Conservation (phyloP, 306 rosid genomes). For the Quercus glauca region DNA sequence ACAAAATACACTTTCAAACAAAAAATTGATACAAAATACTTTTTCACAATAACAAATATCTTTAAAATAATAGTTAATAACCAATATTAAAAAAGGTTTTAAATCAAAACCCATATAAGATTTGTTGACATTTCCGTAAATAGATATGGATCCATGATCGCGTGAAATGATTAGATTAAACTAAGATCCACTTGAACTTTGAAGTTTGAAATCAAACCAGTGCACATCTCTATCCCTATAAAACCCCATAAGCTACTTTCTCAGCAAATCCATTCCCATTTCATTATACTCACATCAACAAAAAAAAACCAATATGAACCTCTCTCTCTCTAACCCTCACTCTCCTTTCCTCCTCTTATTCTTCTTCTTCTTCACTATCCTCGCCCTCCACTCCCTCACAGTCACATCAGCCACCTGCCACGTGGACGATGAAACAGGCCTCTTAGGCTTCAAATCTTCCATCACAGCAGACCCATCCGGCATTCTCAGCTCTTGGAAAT, state of each 20-base stretch:
- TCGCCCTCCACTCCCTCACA: constrained; percentile 2
- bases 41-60: no score
- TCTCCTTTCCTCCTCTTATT: background rate
- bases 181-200: background rate
- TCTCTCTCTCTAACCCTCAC: background rate
- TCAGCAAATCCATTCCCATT: background rate
- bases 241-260: background rate
- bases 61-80: no score
- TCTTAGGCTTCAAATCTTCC: constrained; percentile 64
- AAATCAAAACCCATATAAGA: no score
- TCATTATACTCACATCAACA: background rate
- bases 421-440: constrained; percentile 56
- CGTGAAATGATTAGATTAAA: background rate
- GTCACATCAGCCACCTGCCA: constrained; percentile 54
- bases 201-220: background rate
- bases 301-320: constrained; percentile 1
- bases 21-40: no score
- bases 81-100: no score
- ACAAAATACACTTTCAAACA: no score
- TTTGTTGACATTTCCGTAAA: no score
- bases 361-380: background rate
- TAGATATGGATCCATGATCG: no score
- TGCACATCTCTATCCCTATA: background rate
- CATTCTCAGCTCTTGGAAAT: constrained; percentile 53
- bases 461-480: constrained; percentile 78